These are phyloP conservation scores for Cytidiella melzeri DNA, from an alignment of 768 basidiomycete species.

Conservation along the genomic window DNA sequence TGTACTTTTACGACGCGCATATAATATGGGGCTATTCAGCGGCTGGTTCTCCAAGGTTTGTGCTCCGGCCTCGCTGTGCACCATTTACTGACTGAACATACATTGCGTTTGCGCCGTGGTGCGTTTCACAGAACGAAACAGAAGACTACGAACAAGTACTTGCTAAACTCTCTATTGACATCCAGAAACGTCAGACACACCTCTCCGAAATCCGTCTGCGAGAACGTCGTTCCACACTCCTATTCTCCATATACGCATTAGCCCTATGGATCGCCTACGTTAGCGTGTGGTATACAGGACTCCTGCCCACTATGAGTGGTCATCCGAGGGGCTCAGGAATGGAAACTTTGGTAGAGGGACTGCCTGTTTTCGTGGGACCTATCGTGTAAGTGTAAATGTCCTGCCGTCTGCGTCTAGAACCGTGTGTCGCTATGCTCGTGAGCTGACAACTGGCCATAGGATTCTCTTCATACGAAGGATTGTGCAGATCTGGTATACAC, in stretches of 20 bases:
- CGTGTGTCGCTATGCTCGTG: too few relatives aligned
- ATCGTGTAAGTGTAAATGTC: conserved; percentile 53
- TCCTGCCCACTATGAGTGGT: conserved; percentile 39
- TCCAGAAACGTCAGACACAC: conserved; percentile 65
- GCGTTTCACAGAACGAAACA: conserved; percentile 35
- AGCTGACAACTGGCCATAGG: too few relatives aligned
- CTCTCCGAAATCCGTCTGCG: conserved; percentile 82
- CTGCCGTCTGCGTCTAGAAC: too few relatives aligned
- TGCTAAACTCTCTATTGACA: conserved; percentile 56
- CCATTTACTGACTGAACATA: not conserved
- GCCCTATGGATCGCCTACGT: conserved; percentile 69
- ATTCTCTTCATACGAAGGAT: conserved; percentile 75
- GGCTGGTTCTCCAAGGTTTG: conserved; percentile 11
- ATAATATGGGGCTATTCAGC: conserved; percentile 10
- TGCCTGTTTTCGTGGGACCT: conserved; percentile 69
- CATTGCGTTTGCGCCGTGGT: not conserved
- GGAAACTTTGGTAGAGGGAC: conserved; percentile 40
- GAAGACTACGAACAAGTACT: conserved; percentile 80
- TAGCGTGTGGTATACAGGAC: conserved; percentile 64
- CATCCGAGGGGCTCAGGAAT: conserved; percentile 21
- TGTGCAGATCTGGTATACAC: conserved; percentile 78
- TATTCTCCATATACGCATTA: conserved; percentile 74
- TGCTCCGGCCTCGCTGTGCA: not conserved
- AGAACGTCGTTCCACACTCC: conserved; percentile 71
- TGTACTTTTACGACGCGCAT: conserved; percentile 3